phyloP scores from a whole-genome alignment of 176 grass and related monocot species.

The Otatea glauca region DNA sequence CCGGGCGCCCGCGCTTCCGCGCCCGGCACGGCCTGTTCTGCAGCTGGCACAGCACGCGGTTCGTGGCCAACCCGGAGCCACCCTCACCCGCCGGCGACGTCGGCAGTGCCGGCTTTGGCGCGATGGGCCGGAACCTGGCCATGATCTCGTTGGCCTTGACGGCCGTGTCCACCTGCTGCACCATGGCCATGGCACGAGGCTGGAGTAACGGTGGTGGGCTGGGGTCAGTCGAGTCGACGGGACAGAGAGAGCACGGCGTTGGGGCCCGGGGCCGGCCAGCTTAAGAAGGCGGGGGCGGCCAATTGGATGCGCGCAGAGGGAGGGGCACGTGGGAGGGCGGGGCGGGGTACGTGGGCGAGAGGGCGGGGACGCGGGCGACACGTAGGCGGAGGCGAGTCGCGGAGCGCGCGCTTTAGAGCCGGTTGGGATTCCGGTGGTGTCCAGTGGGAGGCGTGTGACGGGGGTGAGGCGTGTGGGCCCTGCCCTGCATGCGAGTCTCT shows the following conservation, averaged over 20 bases:
- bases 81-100: conserved; percentile 16
- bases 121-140: conserved; percentile 89
- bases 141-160: conserved; percentile 96
- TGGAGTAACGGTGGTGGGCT: background rate
- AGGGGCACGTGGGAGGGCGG: conserved; percentile 66
- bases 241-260: conserved; percentile 35
- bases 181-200: conserved; percentile 58
- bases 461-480: background rate
- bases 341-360: conserved; percentile 84
- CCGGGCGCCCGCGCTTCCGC: conserved; percentile 63
- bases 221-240: background rate
- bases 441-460: background rate
- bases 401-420: conserved; percentile 34
- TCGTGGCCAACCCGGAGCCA: conserved; percentile 10
- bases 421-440: conserved; percentile 25
- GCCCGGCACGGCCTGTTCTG: conserved; percentile 69
- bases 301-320: conserved; percentile 79
- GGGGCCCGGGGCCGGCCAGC: background rate
- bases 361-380: conserved; percentile 63
- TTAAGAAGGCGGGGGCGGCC: conserved; percentile 64
- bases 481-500: conserved; percentile 30
- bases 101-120: conserved; percentile 69
- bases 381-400: conserved; percentile 59
- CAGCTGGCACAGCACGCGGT: conserved; percentile 57
- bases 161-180: conserved; percentile 69